A percentile compares a stretch with the other conserved stretches of the same genome.
These are phyloP conservation scores for Aspergillus sp. DNA, from an alignment of 2,329 filamentous ascomycete genomes.

Conservation along the genomic window DNA sequence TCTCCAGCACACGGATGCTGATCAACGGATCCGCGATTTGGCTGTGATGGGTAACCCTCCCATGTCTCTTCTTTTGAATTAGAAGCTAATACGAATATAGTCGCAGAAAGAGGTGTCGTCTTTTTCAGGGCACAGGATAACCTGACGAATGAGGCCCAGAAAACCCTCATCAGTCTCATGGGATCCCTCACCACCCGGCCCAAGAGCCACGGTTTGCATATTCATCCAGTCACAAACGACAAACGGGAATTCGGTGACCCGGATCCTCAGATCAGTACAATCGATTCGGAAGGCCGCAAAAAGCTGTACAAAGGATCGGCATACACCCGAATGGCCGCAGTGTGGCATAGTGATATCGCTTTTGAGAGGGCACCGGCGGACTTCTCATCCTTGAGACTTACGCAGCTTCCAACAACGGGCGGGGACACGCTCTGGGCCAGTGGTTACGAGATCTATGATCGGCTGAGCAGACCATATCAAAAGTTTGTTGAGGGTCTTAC, in stretches of 20 bases:
- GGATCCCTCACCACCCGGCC: slow-evolving; percentile 62
- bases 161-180: slow-evolving; percentile 60
- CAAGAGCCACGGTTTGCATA: slow-evolving; percentile 56
- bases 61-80: not conserved
- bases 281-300: slow-evolving; percentile 57
- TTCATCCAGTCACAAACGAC: slow-evolving; percentile 60
- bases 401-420: slow-evolving; percentile 56
- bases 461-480: slow-evolving; percentile 57
- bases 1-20: slow-evolving; percentile 60
- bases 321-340: slow-evolving; percentile 40
- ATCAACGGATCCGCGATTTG: slow-evolving; percentile 64
- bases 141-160: slow-evolving; percentile 63
- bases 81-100: slow-evolving; percentile 35
- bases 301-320: slow-evolving; percentile 39
- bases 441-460: slow-evolving; percentile 66
- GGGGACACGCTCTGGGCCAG: slow-evolving; percentile 67
- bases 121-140: slow-evolving; percentile 66
- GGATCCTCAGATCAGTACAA: slow-evolving; percentile 64
- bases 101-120: slow-evolving; percentile 67
- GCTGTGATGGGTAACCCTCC: slow-evolving; percentile 59
- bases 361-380: slow-evolving; percentile 65
- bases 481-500: slow-evolving; percentile 60
- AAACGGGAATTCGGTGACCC: slow-evolving; percentile 53
- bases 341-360: slow-evolving; percentile 61
- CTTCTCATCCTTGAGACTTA: slow-evolving; percentile 60